Conservation (phyloP, 2,329 filamentous ascomycete genomes). For the Beauveria sp. region DNA sequence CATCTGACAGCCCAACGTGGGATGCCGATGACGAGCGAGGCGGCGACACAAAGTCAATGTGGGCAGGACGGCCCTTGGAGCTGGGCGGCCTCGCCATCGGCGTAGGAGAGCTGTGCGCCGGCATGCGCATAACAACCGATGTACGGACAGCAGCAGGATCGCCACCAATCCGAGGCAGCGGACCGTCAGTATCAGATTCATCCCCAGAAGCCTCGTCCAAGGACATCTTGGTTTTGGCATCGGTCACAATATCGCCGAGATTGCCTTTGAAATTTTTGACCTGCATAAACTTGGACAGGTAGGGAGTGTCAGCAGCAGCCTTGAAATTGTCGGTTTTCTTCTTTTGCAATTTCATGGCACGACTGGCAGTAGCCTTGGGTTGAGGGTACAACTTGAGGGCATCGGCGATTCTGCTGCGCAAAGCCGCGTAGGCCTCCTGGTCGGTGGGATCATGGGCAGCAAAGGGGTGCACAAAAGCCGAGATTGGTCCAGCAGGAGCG, state of each 20-base stretch:
- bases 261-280: slow-evolving; percentile 54
- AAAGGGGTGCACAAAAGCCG: slow-evolving; percentile 27
- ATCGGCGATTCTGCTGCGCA: slow-evolving; percentile 46
- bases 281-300: slow-evolving; percentile 59
- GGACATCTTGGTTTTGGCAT: slow-evolving; percentile 48
- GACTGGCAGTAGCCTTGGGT: slow-evolving; percentile 42
- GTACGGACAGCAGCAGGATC: slow-evolving; percentile 22
- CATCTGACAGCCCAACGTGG: slow-evolving; percentile 27
- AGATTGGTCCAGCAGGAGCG: slow-evolving; percentile 12
- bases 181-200: slow-evolving; percentile 40
- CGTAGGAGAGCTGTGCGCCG: slow-evolving; percentile 48
- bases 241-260: slow-evolving; percentile 48
- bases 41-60: slow-evolving; percentile 33
- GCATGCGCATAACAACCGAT: slow-evolving; percentile 48
- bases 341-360: slow-evolving; percentile 26
- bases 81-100: slow-evolving; percentile 39
- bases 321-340: slow-evolving; percentile 13
- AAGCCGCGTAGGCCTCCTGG: slow-evolving; percentile 42
- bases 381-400: slow-evolving; percentile 45
- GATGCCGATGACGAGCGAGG: slow-evolving; percentile 19
- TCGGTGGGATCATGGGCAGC: slow-evolving; percentile 39
- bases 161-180: slow-evolving; percentile 9
- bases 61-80: slow-evolving; percentile 44
- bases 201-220: slow-evolving; percentile 47
- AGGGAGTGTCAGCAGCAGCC: slow-evolving; percentile 55